Percentiles rank a stretch among this genome's conserved stretches.
Evolutionary conservation across 352 stramenopile genomes (phyloP).

Genomic region (Phytopythium kandeliae): DNA sequence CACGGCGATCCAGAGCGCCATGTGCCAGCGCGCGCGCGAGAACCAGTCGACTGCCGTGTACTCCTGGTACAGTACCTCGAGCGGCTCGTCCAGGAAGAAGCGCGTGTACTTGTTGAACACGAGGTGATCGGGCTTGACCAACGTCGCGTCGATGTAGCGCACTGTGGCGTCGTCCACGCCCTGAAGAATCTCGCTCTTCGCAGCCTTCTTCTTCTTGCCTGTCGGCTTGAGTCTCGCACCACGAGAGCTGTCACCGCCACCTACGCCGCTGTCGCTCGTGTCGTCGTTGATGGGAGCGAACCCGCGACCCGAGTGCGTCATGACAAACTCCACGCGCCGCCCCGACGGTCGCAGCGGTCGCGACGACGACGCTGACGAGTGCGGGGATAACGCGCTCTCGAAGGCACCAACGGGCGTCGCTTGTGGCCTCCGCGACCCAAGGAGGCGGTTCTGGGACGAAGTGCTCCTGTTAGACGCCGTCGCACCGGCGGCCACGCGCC

Average conservation of each 20-base stretch:
- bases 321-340: slow-evolving; percentile 22
- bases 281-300: slow-evolving; percentile 13
- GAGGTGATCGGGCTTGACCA: slow-evolving; percentile 63
- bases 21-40: slow-evolving; percentile 59
- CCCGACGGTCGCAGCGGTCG: slow-evolving; percentile 2
- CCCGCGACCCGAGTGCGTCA: slow-evolving; percentile 9
- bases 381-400: neutral
- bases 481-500: neutral
- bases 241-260: slow-evolving; percentile 6
- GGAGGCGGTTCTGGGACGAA: neutral
- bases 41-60: slow-evolving; percentile 86
- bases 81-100: slow-evolving; percentile 68
- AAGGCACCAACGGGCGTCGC: neutral
- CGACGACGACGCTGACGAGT: neutral
- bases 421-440: neutral
- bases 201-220: slow-evolving; percentile 8
- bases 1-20: slow-evolving; percentile 63
- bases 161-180: slow-evolving; percentile 51
- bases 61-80: slow-evolving; percentile 81
- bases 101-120: slow-evolving; percentile 79
- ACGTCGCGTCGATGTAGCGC: slow-evolving; percentile 66
- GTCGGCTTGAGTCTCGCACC: slow-evolving; percentile 1
- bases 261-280: slow-evolving; percentile 8
- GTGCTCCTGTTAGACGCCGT: neutral
- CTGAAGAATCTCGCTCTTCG: slow-evolving; percentile 25